Evolutionary conservation across 78 protist species (phyloP).

Genomic region (Tieghemostelium lacteum): DNA sequence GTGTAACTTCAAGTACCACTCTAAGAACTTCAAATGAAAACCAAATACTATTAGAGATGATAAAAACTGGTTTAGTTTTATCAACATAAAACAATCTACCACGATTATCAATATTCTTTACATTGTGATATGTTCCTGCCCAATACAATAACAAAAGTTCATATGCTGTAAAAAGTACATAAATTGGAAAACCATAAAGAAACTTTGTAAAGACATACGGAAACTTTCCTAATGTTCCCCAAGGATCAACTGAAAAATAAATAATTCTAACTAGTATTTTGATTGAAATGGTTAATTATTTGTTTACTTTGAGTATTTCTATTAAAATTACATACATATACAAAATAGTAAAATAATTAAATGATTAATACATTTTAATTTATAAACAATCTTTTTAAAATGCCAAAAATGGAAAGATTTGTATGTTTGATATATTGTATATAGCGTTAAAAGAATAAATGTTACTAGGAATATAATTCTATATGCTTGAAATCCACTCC

Average conservation of each 20-base stretch:
- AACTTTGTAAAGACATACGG: conserved; percentile 3
- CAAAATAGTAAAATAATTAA: conserved; percentile 5
- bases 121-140: conserved; percentile 41
- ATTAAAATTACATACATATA: conserved; percentile 15
- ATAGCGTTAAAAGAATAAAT: neutral
- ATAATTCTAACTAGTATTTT: conserved; percentile 33
- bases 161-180: conserved; percentile 51
- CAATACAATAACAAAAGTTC: conserved; percentile 57
- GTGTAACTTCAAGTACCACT: neutral
- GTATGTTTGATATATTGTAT: neutral
- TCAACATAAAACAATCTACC: conserved; percentile 14
- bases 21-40: conserved; percentile 16
- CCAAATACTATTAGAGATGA: conserved; percentile 39
- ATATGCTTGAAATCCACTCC: neutral
- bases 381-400: conserved; percentile 23
- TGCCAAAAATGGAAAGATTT: conserved; percentile 52
- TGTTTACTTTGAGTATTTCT: neutral
- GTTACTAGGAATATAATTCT: neutral
- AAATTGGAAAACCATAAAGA: conserved; percentile 54
- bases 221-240: neutral
- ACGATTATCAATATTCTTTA: neutral
- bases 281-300: neutral
- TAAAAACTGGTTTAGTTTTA: conserved; percentile 42
- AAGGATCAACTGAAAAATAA: conserved; percentile 55
- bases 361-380: conserved; percentile 48